Conservation (phyloP, 805 yeast genomes). For the Metschnikowia corniflorae region DNA sequence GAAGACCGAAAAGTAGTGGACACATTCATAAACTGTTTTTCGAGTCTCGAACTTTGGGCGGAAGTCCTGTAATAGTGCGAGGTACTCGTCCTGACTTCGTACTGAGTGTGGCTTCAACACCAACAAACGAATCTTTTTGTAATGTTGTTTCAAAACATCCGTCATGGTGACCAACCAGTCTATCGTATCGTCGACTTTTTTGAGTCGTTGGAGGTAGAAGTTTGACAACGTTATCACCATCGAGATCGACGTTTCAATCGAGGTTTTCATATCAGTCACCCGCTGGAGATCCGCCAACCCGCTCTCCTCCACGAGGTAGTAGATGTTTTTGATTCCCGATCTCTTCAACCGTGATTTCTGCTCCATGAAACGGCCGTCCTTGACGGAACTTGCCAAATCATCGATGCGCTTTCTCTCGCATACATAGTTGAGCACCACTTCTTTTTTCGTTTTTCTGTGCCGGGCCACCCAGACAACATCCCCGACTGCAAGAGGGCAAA, state of each 20-base stretch:
- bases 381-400: constrained; percentile 77
- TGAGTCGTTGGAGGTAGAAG: constrained; percentile 66
- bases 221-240: constrained; percentile 61
- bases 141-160: constrained; percentile 36
- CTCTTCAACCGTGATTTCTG: constrained; percentile 75
- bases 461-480: constrained; percentile 89
- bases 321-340: constrained; percentile 63
- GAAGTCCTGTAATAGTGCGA: constrained; percentile 38
- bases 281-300: constrained; percentile 40
- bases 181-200: constrained; percentile 71
- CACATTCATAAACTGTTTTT: constrained; percentile 32
- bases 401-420: constrained; percentile 87
- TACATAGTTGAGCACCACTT: constrained; percentile 75
- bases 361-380: constrained; percentile 85
- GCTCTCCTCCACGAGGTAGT: constrained; percentile 79
- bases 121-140: constrained; percentile 37
- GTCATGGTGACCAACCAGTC: constrained; percentile 53
- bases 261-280: constrained; percentile 47
- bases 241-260: constrained; percentile 74
- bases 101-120: constrained; percentile 53
- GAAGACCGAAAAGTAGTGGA: constrained; percentile 41
- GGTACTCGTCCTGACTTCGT: constrained; percentile 49
- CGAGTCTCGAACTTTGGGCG: constrained; percentile 40
- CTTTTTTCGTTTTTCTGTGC: constrained; percentile 51
- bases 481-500: constrained; percentile 68